Percentiles rank a stretch among this genome's conserved stretches.
phyloP scores from a whole-genome alignment of 768 basidiomycete genomes.

The Hypholoma fasciculare region DNA sequence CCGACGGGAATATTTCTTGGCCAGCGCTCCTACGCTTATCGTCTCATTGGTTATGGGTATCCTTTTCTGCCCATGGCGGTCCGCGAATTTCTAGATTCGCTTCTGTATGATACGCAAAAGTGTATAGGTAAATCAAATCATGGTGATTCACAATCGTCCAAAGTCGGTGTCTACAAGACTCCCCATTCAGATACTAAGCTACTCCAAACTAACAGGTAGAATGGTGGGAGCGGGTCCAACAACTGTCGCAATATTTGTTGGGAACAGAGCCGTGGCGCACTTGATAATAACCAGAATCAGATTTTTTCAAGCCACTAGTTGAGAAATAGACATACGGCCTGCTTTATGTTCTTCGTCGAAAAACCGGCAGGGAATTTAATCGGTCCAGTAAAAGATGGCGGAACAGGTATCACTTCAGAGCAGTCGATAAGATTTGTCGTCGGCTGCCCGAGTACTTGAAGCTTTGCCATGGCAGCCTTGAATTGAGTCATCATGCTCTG shows the following conservation, averaged over 20 bases:
- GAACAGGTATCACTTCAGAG: conserved; percentile 30
- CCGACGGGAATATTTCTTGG: too few relatives aligned
- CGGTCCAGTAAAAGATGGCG: conserved; percentile 5
- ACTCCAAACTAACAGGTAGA: neutral
- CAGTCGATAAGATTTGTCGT: conserved; percentile 31
- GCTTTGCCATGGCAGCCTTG: conserved; percentile 31
- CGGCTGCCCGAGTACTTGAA: conserved; percentile 32
- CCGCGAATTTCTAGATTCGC: too few relatives aligned
- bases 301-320: neutral
- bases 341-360: conserved; percentile 11
- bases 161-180: too few relatives aligned
- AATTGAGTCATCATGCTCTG: conserved; percentile 22
- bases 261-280: neutral
- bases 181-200: too few relatives aligned
- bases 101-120: too few relatives aligned
- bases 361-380: conserved; percentile 20
- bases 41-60: too few relatives aligned
- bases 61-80: too few relatives aligned
- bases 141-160: too few relatives aligned
- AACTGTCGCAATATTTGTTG: neutral
- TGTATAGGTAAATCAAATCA: too few relatives aligned
- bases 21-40: too few relatives aligned
- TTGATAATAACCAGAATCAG: neutral
- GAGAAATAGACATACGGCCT: conserved; percentile 4
- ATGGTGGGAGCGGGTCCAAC: neutral